Evolutionary conservation across 78 protist species (phyloP), one percentile per base, ranked within the genome.

Genomic region (Dictyostelium purpureum): DNA sequence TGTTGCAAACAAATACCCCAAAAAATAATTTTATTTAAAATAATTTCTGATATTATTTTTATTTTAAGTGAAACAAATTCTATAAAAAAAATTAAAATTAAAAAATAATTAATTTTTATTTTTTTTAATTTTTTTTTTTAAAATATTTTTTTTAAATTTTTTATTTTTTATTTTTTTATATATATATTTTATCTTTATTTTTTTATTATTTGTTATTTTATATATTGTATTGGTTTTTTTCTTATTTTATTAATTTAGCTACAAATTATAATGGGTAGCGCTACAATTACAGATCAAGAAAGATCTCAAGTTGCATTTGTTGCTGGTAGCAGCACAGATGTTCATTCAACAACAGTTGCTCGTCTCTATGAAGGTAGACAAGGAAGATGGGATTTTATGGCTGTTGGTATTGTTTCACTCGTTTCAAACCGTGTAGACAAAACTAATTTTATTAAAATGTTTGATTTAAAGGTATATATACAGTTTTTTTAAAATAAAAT

Each of bases 381-480:
- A 49, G 88, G 88, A 24, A 24, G 38, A 38, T 89, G 94, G 94
- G 88, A 80, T 35, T 80, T 49, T 76, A 80, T 87, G 52, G 85
- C 75, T 45, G 76, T 89, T 3, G 94, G 94, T 33, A 71, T 71
- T 57, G 43, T 49, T 19, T 76, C 88, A 21, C 42, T 89, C 2
- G 33, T 80, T 59, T 49, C 77, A 12, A 26, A 71, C n/a, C 94
- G 94, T 51, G 49, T 80, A 28, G 88, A 74, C n/a, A 79, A 73
- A 59, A 54, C 70, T 18, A 31, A 40, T 37, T 79, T 74, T 77
- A 76, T 89, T 51, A 89, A 79, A 69, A 69, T 73, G 9, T 31
- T 80, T 4, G 94, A 89, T 37, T 74, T 89, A 40, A 89, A 38
- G 12, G 94, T 76, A 73, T 33, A 47, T 77, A 37, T 66, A 38